A percentile compares a stretch with the other conserved stretches of the same genome.
Evolutionary conservation across 495 filamentous ascomycete species (phyloP).

Genomic region (Clavariopsis aquatica): DNA sequence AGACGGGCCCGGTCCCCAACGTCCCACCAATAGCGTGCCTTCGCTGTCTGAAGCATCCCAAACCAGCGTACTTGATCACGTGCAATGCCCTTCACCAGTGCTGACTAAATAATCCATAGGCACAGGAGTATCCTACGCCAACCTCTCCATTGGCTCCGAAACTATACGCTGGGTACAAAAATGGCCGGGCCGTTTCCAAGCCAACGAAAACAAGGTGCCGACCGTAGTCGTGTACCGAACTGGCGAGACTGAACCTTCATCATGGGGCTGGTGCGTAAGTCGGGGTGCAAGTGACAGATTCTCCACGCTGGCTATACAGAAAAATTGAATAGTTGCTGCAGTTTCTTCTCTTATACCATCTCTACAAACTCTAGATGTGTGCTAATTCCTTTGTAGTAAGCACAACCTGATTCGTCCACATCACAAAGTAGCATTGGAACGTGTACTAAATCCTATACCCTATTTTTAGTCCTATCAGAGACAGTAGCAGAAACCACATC

Average conservation of each 20-base stretch:
- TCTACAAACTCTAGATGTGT: neutral
- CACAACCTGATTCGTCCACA: neutral
- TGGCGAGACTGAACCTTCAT: constrained; percentile 15
- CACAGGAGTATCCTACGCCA: constrained; percentile 57
- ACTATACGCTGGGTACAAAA: constrained; percentile 59
- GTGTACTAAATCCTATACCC: constrained; percentile 34
- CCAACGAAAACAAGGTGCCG: constrained; percentile 62
- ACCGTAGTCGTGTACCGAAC: constrained; percentile 57
- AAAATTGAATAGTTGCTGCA: no score
- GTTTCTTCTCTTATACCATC: no score
- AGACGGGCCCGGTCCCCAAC: constrained; percentile 13
- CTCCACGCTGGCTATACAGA: no score
- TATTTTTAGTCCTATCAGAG: constrained; percentile 54
- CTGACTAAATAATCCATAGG: constrained; percentile 20
- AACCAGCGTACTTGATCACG: neutral
- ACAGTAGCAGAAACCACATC: constrained; percentile 48
- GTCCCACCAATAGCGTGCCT: neutral
- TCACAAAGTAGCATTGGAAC: no score
- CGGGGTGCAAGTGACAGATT: no score
- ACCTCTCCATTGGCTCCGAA: constrained; percentile 47
- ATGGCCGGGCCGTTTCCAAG: constrained; percentile 59
- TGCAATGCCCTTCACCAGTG: constrained; percentile 9
- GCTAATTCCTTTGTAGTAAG: neutral
- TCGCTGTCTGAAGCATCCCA: neutral
- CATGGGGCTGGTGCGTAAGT: neutral